Evolutionary conservation across 352 stramenopile genomes (phyloP), one percentile per base, ranked within the genome.

Genomic region (Pythium coloratum): DNA sequence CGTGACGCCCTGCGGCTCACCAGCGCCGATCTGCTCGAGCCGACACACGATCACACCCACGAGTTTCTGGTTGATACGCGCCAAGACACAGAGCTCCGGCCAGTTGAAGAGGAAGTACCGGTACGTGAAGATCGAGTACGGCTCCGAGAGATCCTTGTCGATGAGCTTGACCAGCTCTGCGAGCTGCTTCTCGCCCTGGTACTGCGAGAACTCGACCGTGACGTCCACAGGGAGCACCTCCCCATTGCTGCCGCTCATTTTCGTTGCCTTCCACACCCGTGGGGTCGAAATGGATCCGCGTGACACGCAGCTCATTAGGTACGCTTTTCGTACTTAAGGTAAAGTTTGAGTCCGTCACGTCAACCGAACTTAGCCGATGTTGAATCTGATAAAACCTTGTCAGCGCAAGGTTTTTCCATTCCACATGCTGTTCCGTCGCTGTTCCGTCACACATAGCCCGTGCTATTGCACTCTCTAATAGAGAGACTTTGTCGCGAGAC

Each of bases 91-190:
- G 51, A 98, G 78, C 55, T 97, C 78, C 18, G 95, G 95, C 94
- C 94, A 98, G 71, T 96, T 97, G 76, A 94, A 95, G 55, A 98
- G 79, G 71, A 98, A 98, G 73, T 98, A 98, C n/a, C 95, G 87
- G 77, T 98, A 98, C 57, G 95, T 98, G 78, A 98, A 98, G 64
- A 98, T 93, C 30, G 90, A 97, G 78, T 98, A 98, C 10, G 95
- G 95, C 76, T 98, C 95, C 3, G 87, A 97, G 34, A 98, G 80
- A 64, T 98, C 95, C 75, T 96, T 96, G 72, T 97, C 90, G 59
- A 98, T 97, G 54, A 98, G 86, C 64, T 88, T 89, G 70, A 98
- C 94, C 18, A 98, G 90, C 73, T 97, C 89, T 20, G 78, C 79
- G 28, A 98, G 83, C 75, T 97, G 82, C 63, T 92, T 91, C 78